Evolutionary conservation across 805 yeast genomes (phyloP), one percentile per base, ranked within the genome.

Genomic region (Saturnispora saitoi): DNA sequence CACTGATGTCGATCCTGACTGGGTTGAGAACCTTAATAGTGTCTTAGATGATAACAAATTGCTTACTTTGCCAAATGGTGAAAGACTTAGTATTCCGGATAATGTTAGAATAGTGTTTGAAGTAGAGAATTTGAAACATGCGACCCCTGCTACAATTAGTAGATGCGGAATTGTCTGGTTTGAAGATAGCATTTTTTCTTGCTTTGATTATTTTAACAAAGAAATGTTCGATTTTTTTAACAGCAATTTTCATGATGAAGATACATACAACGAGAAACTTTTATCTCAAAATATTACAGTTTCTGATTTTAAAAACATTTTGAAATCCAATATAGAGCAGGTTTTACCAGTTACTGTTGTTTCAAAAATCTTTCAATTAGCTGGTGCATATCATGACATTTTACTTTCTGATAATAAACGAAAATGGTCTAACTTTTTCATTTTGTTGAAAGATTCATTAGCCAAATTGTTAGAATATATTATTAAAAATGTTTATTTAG

Each of bases 101-200:
- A 82, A 83, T 54, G 72, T 87, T 4, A 71, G 77, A 20, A 60
- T 91, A 11, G 56, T 89, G 0, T 89, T 91, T 66, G 98, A 91
- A 59, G 87, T 86, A 4, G 83, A 83, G 43, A 70, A 64, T 41
- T 63, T 91, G 46, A 61, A 66, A 2, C 69, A 76, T 54, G 85
- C 95, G 0, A 91, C 98, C 0, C 87, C 87, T 0, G 98, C 98
- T 0, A 91, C 98, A 0, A 76, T 91, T 22, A 86, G 93, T 63
- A 76, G 98, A 61, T 90, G 97, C 70, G 96, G 95, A 3, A 80
- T 91, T 76, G 69, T 90, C 1, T 85, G 89, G 82, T 66, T 86
- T 55, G 81, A 79, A n/a, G 56, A 58, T 2, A 28, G 45, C 2
- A 26, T 59, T 9, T 52, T 52, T 40, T 43, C 28, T n/a, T 9